phyloP scores from a whole-genome alignment of 2,329 filamentous ascomycete species.

The Pseudocercospora cruenta region DNA sequence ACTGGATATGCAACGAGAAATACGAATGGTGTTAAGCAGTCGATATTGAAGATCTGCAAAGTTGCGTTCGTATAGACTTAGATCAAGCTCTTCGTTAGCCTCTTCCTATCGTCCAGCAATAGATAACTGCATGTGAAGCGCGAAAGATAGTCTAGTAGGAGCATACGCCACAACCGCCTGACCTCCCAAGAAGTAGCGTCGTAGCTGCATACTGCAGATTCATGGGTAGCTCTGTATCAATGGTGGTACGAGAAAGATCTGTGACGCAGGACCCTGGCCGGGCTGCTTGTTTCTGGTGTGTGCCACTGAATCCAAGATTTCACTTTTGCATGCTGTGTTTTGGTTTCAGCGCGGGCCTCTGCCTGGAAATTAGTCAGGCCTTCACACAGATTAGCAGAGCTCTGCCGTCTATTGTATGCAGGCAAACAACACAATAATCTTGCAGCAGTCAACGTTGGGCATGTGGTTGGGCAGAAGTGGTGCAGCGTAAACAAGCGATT shows the following conservation, averaged over 20 bases:
- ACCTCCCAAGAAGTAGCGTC: background rate
- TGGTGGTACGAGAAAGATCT: constrained; percentile 9
- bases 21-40: constrained; percentile 70
- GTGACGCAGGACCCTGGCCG: background rate
- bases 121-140: constrained; percentile 6
- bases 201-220: background rate
- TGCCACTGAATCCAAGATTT: constrained; percentile 6
- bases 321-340: constrained; percentile 5
- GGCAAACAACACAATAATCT: constrained; percentile 1
- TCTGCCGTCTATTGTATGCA: constrained; percentile 9
- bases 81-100: background rate
- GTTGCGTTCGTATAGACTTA: background rate
- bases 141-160: background rate
- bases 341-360: background rate
- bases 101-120: background rate
- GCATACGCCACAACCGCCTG: constrained; percentile 12
- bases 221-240: constrained; percentile 7
- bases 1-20: constrained; percentile 78
- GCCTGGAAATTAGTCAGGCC: background rate
- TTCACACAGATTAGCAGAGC: constrained; percentile 3
- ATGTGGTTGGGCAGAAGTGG: background rate
- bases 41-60: constrained; percentile 13
- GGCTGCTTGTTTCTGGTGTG: constrained; percentile 17
- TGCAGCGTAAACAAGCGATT: background rate
- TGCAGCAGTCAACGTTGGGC: background rate